These are phyloP conservation scores for Margaritispora aquatica DNA, from an alignment of 495 filamentous ascomycete genomes.

Conservation along the genomic window DNA sequence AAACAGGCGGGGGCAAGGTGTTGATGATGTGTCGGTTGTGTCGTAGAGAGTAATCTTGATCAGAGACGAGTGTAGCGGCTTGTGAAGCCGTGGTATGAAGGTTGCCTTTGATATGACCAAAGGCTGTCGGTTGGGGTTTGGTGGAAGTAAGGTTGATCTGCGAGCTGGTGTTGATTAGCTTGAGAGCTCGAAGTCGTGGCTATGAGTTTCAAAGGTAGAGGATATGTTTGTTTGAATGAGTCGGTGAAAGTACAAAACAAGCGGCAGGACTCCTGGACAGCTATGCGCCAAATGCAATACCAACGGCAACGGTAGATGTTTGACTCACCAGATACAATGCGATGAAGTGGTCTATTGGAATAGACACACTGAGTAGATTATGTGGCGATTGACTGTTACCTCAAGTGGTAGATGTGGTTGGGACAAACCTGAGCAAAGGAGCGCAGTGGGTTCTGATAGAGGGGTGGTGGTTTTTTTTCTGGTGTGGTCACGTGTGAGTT, in stretches of 20 bases:
- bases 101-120: constrained; percentile 54
- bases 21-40: constrained; percentile 60
- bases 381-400: background rate
- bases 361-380: background rate
- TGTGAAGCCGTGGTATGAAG: constrained; percentile 61
- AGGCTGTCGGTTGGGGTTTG: constrained; percentile 20
- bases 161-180: background rate
- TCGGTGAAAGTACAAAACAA: background rate
- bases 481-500: background rate
- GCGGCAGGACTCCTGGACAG: background rate
- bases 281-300: background rate
- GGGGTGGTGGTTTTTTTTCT: background rate
- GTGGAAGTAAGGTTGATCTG: constrained; percentile 3
- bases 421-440: background rate
- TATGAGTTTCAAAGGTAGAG: background rate
- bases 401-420: background rate
- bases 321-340: background rate
- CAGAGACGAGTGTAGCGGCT: constrained; percentile 57
- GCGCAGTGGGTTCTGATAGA: background rate
- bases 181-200: background rate
- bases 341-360: background rate
- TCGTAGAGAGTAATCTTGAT: constrained; percentile 62
- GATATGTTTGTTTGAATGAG: background rate
- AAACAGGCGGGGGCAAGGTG: constrained; percentile 47
- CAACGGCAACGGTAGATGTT: background rate